Base-by-base conservation (phyloP, 768 basidiomycete species). In the Tulasnella calospora region DNA sequence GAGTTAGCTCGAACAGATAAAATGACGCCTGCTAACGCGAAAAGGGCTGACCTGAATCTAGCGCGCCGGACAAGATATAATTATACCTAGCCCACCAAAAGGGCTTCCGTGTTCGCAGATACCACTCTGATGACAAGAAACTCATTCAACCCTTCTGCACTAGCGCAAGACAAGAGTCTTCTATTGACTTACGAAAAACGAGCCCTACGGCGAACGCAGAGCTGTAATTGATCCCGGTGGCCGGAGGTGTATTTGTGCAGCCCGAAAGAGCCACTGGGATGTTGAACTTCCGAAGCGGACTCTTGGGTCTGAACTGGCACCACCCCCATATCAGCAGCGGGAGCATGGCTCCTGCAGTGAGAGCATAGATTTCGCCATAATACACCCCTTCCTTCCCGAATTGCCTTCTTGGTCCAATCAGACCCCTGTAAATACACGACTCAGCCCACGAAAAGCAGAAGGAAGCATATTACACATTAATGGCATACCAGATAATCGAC, bases 51-150 rank as follows among this genome's bases (percentile, higher is more conserved):
- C 61, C 82, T 78, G 71, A 36, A 78, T 87, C 87, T 69, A 88
- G 81, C 0, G 84, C 87, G 0, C 86, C 86, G 12, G 85, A 84
- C 2, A 87, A 82, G 47, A 87, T 83, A 79, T 88, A 88, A 79
- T 87, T 88, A 85, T 85, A 88, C 84, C 87, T 88, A 21, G 85
- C 85, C 87, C 87, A 88, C 87, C 86, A 87, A 3, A 83, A 83
- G 81, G 87, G 87, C 61, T 83, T 80, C 1, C 82, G 82, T 30
- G 85, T 83, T 10, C 88, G 84, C 12, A 87, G 72, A 74, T 84
- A 78, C 80, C 84, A 88, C 80, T 88, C 85, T 86, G 81, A 12
- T 13, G 61, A 35, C 33, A 23, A 41, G 0, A 0, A 5, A 71
- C 9, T 23, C 10, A 67, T 33, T 35, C 27, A 35, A 2, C 9